Evolutionary conservation across 1,284 basidiomycete genomes (phyloP).

Genomic region (Ustilago hordei): DNA sequence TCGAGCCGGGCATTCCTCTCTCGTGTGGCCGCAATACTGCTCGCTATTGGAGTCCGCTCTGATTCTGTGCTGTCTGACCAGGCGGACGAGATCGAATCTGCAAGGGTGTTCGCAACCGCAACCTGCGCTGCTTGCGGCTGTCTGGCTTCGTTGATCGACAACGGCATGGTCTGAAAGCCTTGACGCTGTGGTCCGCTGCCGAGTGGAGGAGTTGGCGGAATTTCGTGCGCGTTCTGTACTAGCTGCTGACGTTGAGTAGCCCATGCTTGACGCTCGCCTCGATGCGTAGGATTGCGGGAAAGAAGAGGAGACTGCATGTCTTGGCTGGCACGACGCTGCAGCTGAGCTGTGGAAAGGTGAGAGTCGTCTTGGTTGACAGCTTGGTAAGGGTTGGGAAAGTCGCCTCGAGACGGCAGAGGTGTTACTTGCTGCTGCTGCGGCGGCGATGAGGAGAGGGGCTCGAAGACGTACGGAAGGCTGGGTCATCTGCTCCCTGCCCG

Average conservation of each 20-base stretch:
- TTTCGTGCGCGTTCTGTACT: constrained; percentile 12
- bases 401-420: not conserved
- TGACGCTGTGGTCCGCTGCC: constrained; percentile 6
- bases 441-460: constrained; percentile 5
- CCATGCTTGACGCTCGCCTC: not conserved
- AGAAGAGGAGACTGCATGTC: constrained; percentile 25
- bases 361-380: constrained; percentile 16
- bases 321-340: constrained; percentile 37
- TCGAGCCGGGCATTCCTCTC: constrained; percentile 32
- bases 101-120: constrained; percentile 2
- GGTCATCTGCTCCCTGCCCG: constrained; percentile 24
- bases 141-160: constrained; percentile 27
- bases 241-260: not conserved
- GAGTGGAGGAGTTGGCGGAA: constrained; percentile 39
- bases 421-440: constrained; percentile 4
- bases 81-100: constrained; percentile 18
- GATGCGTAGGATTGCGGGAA: constrained; percentile 4
- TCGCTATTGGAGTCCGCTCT: constrained; percentile 52
- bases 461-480: constrained; percentile 37
- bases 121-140: constrained; percentile 5
- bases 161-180: constrained; percentile 30
- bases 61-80: constrained; percentile 52
- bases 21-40: constrained; percentile 48
- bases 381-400: constrained; percentile 35
- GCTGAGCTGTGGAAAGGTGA: constrained; percentile 37